These are phyloP conservation scores for Monosporascus ibericus DNA, from an alignment of 2,329 filamentous ascomycete genomes.

Conservation along the genomic window DNA sequence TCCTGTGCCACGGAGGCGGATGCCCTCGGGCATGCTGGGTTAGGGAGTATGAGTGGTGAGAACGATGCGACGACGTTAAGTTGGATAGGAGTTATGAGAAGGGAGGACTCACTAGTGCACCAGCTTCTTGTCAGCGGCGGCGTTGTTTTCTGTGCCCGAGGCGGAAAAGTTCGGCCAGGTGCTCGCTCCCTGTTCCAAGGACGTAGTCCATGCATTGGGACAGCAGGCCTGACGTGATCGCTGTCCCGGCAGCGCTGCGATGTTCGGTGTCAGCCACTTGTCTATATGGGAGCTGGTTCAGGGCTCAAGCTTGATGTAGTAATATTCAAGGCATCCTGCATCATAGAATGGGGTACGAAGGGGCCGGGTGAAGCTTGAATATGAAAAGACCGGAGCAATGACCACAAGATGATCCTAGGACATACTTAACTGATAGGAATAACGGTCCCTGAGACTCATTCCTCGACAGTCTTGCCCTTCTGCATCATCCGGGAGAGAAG, in stretches of 20 bases:
- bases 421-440: slow-evolving; percentile 42
- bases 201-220: too few species aligned
- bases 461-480: slow-evolving; percentile 43
- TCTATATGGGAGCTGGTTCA: too few species aligned
- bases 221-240: too few species aligned
- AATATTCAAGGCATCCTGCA: too few species aligned
- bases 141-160: slow-evolving; percentile 42
- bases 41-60: slow-evolving; percentile 15
- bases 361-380: too few species aligned
- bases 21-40: slow-evolving; percentile 47
- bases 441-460: slow-evolving; percentile 51
- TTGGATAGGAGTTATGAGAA: neutral
- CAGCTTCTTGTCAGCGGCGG: slow-evolving; percentile 42
- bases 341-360: too few species aligned
- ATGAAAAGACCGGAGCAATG: too few species aligned
- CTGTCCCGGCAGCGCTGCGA: too few species aligned
- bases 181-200: too few species aligned
- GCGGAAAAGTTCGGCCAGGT: slow-evolving; percentile 22
- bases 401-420: too few species aligned
- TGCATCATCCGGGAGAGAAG: slow-evolving; percentile 35
- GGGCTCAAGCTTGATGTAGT: too few species aligned
- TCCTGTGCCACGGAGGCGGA: slow-evolving; percentile 47
- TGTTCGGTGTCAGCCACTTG: too few species aligned
- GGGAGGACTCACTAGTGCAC: slow-evolving; percentile 25
- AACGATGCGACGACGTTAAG: neutral